Base-by-base conservation (phyloP, 1,139 yeast species). In the Yamadazyma dendronema region DNA sequence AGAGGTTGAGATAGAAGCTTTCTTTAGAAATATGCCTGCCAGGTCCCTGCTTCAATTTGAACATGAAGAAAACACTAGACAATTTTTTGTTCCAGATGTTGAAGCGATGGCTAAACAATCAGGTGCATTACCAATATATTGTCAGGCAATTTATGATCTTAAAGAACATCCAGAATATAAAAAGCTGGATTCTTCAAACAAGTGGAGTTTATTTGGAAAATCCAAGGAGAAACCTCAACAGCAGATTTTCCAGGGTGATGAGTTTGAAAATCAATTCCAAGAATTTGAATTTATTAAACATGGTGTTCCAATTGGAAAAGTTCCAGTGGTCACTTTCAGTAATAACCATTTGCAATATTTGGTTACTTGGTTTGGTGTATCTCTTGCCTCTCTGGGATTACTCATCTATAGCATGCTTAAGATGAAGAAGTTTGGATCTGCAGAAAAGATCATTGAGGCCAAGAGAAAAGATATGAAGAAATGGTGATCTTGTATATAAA, bases 351-450 rank as follows among this genome's bases (percentile, higher is more conserved):
- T 90, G 60, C 96, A 92, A 60, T 92, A 92, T 58, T 67, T 92
- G 52, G 77, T 88, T 16, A 92, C 99, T 0, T 92, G 99, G 99
- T 92, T 87, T 57, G 96, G 95, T 0, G 74, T 89, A 30, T 80
- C 89, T 1, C 52, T 84, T 28, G 75, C 85, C 27, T 84, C 95
- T 33, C 54, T 89, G 0, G 77, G 81, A 24, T 72, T 86, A 56
- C 68, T 90, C 41, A 31, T 54, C 10, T 71, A 65, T 47, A 52
- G 56, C 25, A 50, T 66, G 40, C 50, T 54, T 49, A 70, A 66
- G 49, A 54, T 50, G 30, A 56, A 55, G 38, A 59, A 57, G 36
- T 57, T 52, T 39, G 53, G 54, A 41, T 54, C 66, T 39, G 76
- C 75, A 4, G 75, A 71, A 27, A 63, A 58, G 52, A 51, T 68